phyloP scores from a whole-genome alignment of 2,329 filamentous ascomycete genomes.

The Aspergillus novofumigatus region DNA sequence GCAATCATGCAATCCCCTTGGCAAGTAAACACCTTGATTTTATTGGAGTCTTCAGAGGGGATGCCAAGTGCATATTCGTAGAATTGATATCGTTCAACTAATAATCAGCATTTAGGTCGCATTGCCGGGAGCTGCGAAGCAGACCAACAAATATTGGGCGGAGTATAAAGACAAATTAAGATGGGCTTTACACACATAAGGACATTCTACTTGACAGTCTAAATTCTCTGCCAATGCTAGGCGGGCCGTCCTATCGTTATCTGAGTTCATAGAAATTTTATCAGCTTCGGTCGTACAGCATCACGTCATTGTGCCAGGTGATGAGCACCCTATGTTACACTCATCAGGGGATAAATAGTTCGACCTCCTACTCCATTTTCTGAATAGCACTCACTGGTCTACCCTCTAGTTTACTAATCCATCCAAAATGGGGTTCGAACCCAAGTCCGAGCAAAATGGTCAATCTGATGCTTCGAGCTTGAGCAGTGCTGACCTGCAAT shows the following conservation, averaged over 20 bases:
- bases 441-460: neutral
- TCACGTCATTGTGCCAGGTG: constrained; percentile 4
- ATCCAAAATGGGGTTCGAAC: constrained; percentile 1
- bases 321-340: constrained; percentile 6
- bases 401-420: neutral
- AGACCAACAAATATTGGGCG: too few relatives aligned
- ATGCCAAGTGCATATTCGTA: neutral
- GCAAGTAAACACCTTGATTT: neutral
- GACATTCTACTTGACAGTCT: too few relatives aligned
- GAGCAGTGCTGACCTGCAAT: constrained; percentile 9
- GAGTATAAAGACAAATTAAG: too few relatives aligned
- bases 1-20: constrained; percentile 4
- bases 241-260: neutral
- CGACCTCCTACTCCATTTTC: neutral
- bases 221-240: neutral
- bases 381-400: neutral
- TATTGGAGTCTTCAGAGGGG: neutral
- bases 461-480: constrained; percentile 3
- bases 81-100: too few relatives aligned
- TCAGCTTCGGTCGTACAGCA: neutral
- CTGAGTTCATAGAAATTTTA: neutral
- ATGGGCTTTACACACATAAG: too few relatives aligned
- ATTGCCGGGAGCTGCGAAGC: too few relatives aligned
- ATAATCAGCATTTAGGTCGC: too few relatives aligned
- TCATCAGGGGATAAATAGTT: neutral